phyloP scores from a whole-genome alignment of 768 basidiomycete genomes.

The Sporobolomyces pararoseus region DNA sequence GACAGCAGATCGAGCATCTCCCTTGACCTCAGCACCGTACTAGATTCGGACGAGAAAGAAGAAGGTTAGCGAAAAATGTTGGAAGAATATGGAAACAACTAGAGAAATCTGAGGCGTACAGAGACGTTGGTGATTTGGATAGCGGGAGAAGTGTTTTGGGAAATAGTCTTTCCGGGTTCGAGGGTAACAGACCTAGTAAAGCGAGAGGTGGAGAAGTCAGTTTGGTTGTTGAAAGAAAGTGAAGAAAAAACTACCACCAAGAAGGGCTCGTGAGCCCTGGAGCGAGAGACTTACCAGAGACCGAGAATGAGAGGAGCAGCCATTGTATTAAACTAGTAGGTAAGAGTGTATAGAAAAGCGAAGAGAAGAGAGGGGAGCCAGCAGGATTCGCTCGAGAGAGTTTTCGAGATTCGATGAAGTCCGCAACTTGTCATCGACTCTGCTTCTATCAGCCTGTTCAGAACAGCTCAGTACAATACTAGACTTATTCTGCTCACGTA shows the following conservation, averaged over 20 bases:
- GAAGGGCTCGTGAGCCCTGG: neutral
- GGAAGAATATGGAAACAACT: no score
- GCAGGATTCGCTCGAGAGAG: neutral
- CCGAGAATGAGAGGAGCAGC: constrained; percentile 38
- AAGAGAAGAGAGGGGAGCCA: neutral
- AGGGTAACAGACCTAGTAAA: constrained; percentile 36
- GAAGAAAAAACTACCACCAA: neutral
- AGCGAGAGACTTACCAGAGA: constrained; percentile 34
- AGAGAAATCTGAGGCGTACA: constrained; percentile 3
- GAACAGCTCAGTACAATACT: neutral
- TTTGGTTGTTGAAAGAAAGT: neutral
- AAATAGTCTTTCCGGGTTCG: constrained; percentile 39
- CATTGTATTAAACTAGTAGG: neutral
- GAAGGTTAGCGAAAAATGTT: no score
- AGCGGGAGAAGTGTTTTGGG: constrained; percentile 33
- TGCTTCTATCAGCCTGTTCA: neutral
- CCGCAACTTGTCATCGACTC: neutral
- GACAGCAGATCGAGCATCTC: constrained; percentile 39
- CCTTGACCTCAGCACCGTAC: constrained; percentile 43
- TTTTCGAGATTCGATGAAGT: neutral
- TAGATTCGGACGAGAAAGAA: neutral
- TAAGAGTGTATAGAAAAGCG: neutral
- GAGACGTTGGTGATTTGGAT: constrained; percentile 45
- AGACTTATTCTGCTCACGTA: neutral
- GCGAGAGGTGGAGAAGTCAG: neutral